Evolutionary conservation across 2,329 filamentous ascomycete species (phyloP), one percentile per base, ranked within the genome.

Genomic region (Immersiporthe knoxdaviesiana): DNA sequence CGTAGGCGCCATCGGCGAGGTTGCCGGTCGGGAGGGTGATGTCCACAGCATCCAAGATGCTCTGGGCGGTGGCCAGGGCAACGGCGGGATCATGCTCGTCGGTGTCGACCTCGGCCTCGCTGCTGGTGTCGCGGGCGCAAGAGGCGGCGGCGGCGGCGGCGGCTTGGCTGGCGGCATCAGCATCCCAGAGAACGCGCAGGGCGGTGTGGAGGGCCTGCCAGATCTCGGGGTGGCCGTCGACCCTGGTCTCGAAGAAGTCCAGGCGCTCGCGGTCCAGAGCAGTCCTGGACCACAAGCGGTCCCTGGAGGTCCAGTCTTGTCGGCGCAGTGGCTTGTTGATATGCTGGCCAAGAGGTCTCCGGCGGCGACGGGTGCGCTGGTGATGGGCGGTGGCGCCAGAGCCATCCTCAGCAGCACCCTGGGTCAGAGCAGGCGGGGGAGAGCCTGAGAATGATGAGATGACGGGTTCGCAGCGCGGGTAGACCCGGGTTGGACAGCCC

Each of bases 191-290:
- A 8, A 92, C 81, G 71, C 91, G 87, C 24, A 93, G 84, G 0
- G 90, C 91, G 1, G 88, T 82, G 60, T 86, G 85, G 18, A 97
- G 79, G 0, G 92, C 90, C 74, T 88, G 88, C 95, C 95, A 98
- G 35, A 96, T 86, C 78, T 97, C 92, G 5, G 85, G 76, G 4
- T 88, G 85, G 2, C 93, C 93, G 0, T 91, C 92, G 21, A 97
- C 92, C 61, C 93, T 84, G 1, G 94, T 97, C 71, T 97, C 94
- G 79, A 97, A 98, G 83, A 97, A 97, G 71, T 93, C 93, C 63
- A 81, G 82, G 63, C 95, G 87, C 80, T 97, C 92, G 41, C 84
- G 84, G 69, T 89, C 87, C 2, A 97, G 83, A 66, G 90, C 83
- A 21, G 80, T 76, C n/a, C 86, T 88, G 0, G 92, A 94, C 92